Conservation (phyloP, 768 basidiomycete genomes). For the Phanerochaete carnosa region DNA sequence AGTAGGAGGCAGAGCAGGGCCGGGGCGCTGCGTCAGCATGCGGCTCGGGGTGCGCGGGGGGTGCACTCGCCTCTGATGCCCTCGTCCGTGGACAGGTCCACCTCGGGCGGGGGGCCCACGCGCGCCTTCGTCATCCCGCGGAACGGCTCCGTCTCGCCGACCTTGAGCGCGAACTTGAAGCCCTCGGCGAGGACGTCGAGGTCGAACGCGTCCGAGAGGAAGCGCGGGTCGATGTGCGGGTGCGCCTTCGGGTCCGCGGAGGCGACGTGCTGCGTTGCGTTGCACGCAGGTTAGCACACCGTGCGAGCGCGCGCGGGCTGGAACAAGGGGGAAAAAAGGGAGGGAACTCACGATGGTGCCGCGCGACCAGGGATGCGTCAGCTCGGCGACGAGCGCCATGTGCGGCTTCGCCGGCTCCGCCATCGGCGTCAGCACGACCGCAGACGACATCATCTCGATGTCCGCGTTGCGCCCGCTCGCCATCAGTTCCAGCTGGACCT, state of each 20-base stretch:
- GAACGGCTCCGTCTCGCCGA: background rate
- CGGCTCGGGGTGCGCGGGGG: too few species aligned
- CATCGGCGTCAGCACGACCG: background rate
- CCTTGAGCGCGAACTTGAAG: background rate
- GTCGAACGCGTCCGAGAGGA: slow-evolving; percentile 21
- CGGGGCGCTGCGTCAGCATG: too few species aligned
- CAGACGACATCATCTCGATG: background rate
- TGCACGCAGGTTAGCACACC: too few species aligned
- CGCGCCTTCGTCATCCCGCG: too few species aligned
- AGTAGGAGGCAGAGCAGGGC: background rate
- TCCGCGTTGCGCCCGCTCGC: background rate
- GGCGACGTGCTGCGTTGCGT: slow-evolving; percentile 13
- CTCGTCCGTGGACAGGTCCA: too few species aligned
- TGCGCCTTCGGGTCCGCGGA: slow-evolving; percentile 20
- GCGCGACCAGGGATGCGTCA: slow-evolving; percentile 19
- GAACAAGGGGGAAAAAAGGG: too few species aligned
- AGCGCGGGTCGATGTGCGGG: slow-evolving; percentile 26
- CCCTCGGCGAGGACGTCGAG: slow-evolving; percentile 3
- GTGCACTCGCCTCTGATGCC: too few species aligned
- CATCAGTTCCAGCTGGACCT: slow-evolving; percentile 15
- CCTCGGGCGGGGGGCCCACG: too few species aligned
- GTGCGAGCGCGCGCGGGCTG: too few species aligned
- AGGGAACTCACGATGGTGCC: slow-evolving; percentile 13
- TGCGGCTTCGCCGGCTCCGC: slow-evolving; percentile 5
- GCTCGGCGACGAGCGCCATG: background rate